Percentiles rank a stretch among this genome's conserved stretches.
Conservation (phyloP, 2,329 filamentous ascomycete species). For the Fulvia fulva region DNA sequence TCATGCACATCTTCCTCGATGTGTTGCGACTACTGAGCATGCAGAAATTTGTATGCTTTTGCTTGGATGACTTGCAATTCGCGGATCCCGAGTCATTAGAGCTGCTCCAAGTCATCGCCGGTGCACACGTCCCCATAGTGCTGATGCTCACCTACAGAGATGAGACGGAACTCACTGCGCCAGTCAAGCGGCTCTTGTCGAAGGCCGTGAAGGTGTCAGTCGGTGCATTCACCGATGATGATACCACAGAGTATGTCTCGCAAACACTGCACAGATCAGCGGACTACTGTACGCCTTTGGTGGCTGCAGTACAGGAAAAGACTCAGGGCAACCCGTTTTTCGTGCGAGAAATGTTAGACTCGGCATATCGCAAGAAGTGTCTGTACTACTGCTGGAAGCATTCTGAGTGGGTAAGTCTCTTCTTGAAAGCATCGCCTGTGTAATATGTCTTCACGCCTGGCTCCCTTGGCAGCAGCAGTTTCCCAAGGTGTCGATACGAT, state of each 20-base stretch:
- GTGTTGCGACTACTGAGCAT: slow-evolving; percentile 75
- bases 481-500: no score
- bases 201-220: slow-evolving; percentile 64
- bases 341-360: slow-evolving; percentile 83
- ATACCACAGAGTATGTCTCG: slow-evolving; percentile 78
- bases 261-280: slow-evolving; percentile 67
- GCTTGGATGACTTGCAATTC: slow-evolving; percentile 84
- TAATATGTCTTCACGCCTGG: no score
- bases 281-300: slow-evolving; percentile 66
- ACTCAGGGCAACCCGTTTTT: slow-evolving; percentile 90
- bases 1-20: slow-evolving; percentile 86
- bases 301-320: slow-evolving; percentile 83
- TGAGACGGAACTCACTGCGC: slow-evolving; percentile 37
- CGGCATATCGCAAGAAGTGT: slow-evolving; percentile 79
- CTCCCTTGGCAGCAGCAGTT: no score
- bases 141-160: slow-evolving; percentile 65
- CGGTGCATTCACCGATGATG: slow-evolving; percentile 68
- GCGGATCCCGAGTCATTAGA: slow-evolving; percentile 85
- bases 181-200: slow-evolving; percentile 40
- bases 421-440: no score
- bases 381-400: slow-evolving; percentile 88
- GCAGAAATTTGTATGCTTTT: slow-evolving; percentile 84
- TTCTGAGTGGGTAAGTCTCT: slow-evolving; percentile 77
- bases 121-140: slow-evolving; percentile 73
- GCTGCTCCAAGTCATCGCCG: slow-evolving; percentile 74